A percentile compares a stretch with the other conserved stretches of the same genome.
Evolutionary conservation across 306 rosid genomes (phyloP).

Genomic region (Astragalus glycyphyllos): DNA sequence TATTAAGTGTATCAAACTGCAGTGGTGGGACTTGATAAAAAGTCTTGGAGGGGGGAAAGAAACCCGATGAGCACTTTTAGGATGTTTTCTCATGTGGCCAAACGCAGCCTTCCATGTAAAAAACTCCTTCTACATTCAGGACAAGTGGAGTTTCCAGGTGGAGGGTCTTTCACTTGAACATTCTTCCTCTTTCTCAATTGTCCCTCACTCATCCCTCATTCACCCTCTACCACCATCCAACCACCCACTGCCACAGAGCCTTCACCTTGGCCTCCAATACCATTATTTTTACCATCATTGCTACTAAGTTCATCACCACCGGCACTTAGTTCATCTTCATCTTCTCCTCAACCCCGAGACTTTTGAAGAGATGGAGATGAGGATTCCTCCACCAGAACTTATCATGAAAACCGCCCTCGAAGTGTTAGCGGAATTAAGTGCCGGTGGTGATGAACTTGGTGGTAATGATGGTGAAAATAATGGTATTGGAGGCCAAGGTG

Average conservation of each 20-base stretch:
- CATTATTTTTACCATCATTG: not conserved
- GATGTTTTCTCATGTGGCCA: slow-evolving; percentile 47
- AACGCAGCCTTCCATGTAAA: slow-evolving; percentile 36
- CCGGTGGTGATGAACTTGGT: not conserved
- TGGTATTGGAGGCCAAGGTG: not conserved
- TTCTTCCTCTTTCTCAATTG: slow-evolving; percentile 35
- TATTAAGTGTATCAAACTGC: not conserved
- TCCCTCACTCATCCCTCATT: not conserved
- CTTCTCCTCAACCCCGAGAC: not conserved
- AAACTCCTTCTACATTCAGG: slow-evolving; percentile 32
- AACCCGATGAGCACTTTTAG: slow-evolving; percentile 30
- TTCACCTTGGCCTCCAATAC: not conserved
- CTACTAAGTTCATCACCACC: too few relatives aligned
- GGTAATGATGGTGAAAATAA: not conserved
- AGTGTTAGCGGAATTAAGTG: slow-evolving; percentile 19
- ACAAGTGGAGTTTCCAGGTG: slow-evolving; percentile 29
- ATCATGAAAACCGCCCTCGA: not conserved
- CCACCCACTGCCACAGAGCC: not conserved
- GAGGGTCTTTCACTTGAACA: slow-evolving; percentile 23
- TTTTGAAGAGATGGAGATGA: not conserved
- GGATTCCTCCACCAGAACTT: too few relatives aligned
- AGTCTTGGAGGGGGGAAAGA: not conserved
- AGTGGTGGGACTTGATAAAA: slow-evolving; percentile 4
- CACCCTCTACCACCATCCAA: not conserved
- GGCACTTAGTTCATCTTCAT: not conserved